Evolutionary conservation across 768 basidiomycete species (phyloP), one percentile per base, ranked within the genome.

Genomic region (Agaricus subrufescens): DNA sequence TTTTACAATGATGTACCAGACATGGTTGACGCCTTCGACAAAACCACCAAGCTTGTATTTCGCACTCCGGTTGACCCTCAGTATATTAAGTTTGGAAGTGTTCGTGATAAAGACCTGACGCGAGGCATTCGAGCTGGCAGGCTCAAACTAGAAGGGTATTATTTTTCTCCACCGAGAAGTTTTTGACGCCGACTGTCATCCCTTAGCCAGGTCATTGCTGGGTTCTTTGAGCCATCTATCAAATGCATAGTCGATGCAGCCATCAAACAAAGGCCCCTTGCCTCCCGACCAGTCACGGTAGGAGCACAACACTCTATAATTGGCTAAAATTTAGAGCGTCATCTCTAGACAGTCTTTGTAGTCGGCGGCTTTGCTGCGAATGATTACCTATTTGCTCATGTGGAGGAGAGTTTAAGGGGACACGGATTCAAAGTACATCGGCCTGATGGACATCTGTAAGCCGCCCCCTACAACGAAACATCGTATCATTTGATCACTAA

Each of bases 351-450:
- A 11, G 56, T 67, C 25, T 57, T 65, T 34, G 57, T 67, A 3
- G 66, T 67, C 14, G 66, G 66, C 2, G 66, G 66, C 5, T 67
- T 67, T 46, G 64, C 57, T 9, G 59, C 61, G 4, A 67, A 59
- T 39, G 64, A 67, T 42, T 67, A 61, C 47, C 54, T 66, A 15
- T 66, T 56, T 42, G 38, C 60, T 9, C 50, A 60, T 34, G 51
- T 65, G 6, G 58, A 63, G 23, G 14, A 57, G 9, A 49, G 42
- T n/a, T 43, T 62, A 19, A 40, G 26, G 23, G 46, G 54, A 4
- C 57, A 53, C 23, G 59, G 61, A 25, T 37, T 62, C 19, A 29
- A 44, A 11, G 50, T 62, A 9, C 48, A 44, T 25, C 61, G 61
- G 7, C 61, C 61, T n/a, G 61, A 62, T 26, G 51, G 55, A n/a